A percentile compares a stretch with the other conserved stretches of the same genome.
Evolutionary conservation across 2,329 filamentous ascomycete genomes (phyloP).

Genomic region (Metarhizium anisopliae): DNA sequence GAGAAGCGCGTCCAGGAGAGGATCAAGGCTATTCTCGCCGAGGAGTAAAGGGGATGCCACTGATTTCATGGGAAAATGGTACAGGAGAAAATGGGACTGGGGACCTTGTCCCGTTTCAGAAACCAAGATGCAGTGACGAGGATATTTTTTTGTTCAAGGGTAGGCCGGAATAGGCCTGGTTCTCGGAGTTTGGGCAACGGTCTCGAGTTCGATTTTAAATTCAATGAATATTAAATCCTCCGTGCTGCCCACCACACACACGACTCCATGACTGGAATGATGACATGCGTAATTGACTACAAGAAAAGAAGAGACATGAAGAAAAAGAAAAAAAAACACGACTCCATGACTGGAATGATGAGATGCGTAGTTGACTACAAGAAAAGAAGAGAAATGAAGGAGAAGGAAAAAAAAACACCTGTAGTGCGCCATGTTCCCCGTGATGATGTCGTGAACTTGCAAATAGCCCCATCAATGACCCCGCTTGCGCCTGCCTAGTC

Average conservation of each 20-base stretch:
- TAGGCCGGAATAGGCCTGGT: constrained; percentile 17
- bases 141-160: background rate
- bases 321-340: too few relatives aligned
- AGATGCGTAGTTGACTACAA: background rate
- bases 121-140: too few relatives aligned
- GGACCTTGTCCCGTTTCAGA: background rate
- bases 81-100: background rate
- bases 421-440: too few relatives aligned
- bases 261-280: background rate
- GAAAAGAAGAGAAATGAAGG: background rate
- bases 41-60: constrained; percentile 26
- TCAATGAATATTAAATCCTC: constrained; percentile 27
- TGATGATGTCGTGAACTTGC: too few relatives aligned
- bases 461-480: too few relatives aligned
- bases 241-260: background rate
- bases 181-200: constrained; percentile 28
- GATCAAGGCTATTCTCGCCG: constrained; percentile 70
- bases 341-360: background rate
- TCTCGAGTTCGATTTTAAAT: constrained; percentile 23
- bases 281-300: background rate
- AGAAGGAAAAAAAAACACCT: too few relatives aligned
- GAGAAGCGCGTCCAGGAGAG: constrained; percentile 76
- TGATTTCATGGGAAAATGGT: background rate
- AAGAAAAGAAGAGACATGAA: background rate
- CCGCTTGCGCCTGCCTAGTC: too few relatives aligned